A percentile compares a stretch with the other conserved stretches of the same genome.
phyloP scores from a whole-genome alignment of 805 yeast genomes.

The Kodamaea fukazawae region DNA sequence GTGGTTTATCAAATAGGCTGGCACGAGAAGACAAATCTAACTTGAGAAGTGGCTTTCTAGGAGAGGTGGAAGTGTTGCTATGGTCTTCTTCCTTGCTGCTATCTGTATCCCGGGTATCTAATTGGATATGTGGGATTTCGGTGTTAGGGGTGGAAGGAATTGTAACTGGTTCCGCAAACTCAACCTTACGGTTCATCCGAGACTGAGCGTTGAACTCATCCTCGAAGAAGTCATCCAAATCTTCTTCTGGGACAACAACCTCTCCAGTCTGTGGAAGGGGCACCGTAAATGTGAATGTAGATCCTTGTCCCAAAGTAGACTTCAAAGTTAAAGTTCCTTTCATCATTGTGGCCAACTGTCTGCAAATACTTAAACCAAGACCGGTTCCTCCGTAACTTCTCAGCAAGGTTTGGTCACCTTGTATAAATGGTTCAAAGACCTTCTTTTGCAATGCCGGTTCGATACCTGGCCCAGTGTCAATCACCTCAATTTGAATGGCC shows the following conservation, averaged over 20 bases:
- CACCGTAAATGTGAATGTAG: constrained; percentile 76
- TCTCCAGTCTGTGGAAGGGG: constrained; percentile 70
- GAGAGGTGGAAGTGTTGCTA: neutral
- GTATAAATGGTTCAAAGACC: constrained; percentile 94
- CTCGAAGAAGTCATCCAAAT: constrained; percentile 47
- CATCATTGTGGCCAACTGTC: constrained; percentile 90
- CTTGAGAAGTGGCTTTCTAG: constrained; percentile 3
- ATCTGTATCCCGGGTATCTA: too few species aligned
- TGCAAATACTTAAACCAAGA: constrained; percentile 82
- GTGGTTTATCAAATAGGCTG: constrained; percentile 41
- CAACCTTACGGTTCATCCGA: constrained; percentile 50
- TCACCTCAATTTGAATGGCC: constrained; percentile 69
- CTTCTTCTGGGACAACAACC: constrained; percentile 36
- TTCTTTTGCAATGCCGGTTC: constrained; percentile 75
- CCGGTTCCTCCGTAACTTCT: constrained; percentile 96
- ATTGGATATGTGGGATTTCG: too few species aligned
- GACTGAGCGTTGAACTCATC: constrained; percentile 65
- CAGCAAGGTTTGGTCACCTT: constrained; percentile 92
- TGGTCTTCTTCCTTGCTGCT: too few species aligned
- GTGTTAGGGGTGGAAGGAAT: neutral
- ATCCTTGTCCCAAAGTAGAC: constrained; percentile 77
- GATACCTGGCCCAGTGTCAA: constrained; percentile 94
- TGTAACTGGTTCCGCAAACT: constrained; percentile 21
- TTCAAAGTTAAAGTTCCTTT: constrained; percentile 75
- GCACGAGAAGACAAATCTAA: constrained; percentile 9